Percentiles rank a stretch among this genome's conserved stretches.
phyloP scores from a whole-genome alignment of 441 rosid species.

The Gossypium trilobum region DNA sequence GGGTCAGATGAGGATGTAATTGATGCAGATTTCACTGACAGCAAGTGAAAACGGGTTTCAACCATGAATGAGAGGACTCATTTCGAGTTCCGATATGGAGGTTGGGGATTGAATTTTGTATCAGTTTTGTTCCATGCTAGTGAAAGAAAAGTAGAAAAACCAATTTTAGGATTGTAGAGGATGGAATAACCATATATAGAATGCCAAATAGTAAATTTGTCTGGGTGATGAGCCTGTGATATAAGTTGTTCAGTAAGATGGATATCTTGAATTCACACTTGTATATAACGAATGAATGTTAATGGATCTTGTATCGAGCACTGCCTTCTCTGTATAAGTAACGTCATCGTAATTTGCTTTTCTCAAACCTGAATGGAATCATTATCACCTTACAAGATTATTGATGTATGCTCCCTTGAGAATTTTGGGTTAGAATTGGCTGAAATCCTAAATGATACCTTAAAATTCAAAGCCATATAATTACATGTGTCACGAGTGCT shows the following conservation, averaged over 20 bases:
- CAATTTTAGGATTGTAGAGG: constrained; percentile 2
- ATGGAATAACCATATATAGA: background rate
- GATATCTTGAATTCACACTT: background rate
- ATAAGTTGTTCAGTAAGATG: background rate
- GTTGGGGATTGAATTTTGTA: background rate
- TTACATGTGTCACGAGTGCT: too few species aligned
- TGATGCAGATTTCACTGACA: constrained; percentile 76
- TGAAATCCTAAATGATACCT: too few species aligned
- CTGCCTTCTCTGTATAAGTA: background rate
- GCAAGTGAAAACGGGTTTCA: constrained; percentile 35
- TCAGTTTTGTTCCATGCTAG: constrained; percentile 6
- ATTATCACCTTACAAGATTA: too few species aligned
- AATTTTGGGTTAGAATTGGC: too few species aligned
- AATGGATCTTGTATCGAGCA: background rate
- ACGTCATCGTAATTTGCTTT: background rate
- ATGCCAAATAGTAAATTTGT: background rate
- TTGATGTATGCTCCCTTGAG: too few species aligned
- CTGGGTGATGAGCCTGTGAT: background rate
- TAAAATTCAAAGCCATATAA: too few species aligned
- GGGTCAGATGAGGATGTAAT: constrained; percentile 75
- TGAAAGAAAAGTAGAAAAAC: background rate
- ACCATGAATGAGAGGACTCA: background rate
- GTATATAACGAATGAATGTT: background rate
- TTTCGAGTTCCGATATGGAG: background rate
- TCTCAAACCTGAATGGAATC: too few species aligned